These are phyloP conservation scores for Blastobotrys attinorum DNA, from an alignment of 805 yeast species.

Conservation along the genomic window DNA sequence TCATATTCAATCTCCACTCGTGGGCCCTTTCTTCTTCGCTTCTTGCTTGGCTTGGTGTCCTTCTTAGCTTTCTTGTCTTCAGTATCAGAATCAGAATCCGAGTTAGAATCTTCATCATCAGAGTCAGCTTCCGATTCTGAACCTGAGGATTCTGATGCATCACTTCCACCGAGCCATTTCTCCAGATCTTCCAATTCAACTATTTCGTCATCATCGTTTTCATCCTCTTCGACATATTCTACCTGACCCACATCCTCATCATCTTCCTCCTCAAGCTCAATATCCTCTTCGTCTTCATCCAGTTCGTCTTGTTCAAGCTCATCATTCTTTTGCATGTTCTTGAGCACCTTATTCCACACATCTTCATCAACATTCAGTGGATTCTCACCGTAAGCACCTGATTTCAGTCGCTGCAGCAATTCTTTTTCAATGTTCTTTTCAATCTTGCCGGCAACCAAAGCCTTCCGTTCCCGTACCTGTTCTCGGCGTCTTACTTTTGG, in stretches of 20 bases:
- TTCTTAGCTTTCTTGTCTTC: constrained; percentile 7
- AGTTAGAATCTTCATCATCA: constrained; percentile 32
- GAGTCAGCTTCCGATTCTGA: constrained; percentile 28
- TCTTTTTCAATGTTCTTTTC: constrained; percentile 97
- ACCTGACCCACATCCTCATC: constrained; percentile 62
- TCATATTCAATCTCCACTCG: constrained; percentile 24
- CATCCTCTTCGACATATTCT: constrained; percentile 85
- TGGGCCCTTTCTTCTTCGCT: constrained; percentile 12
- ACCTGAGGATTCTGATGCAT: constrained; percentile 29
- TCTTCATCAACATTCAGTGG: constrained; percentile 95
- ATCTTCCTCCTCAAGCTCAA: constrained; percentile 42
- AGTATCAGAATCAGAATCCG: constrained; percentile 30
- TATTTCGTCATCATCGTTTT: constrained; percentile 44
- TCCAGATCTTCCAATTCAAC: constrained; percentile 92
- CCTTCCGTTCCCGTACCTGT: constrained; percentile 90
- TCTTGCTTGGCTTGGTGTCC: constrained; percentile 10
- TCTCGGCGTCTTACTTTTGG: constrained; percentile 95
- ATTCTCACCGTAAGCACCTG: constrained; percentile 97
- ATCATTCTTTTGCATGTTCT: constrained; percentile 62
- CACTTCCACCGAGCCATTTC: constrained; percentile 59
- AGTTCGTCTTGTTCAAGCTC: constrained; percentile 29
- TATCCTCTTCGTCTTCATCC: constrained; percentile 42
- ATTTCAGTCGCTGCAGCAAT: constrained; percentile 84
- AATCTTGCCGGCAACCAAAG: constrained; percentile 91
- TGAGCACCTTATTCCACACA: constrained; percentile 89